Evolutionary conservation across 1,284 basidiomycete species (phyloP), one percentile per base, ranked within the genome.

Genomic region (Xanthoconium separans): DNA sequence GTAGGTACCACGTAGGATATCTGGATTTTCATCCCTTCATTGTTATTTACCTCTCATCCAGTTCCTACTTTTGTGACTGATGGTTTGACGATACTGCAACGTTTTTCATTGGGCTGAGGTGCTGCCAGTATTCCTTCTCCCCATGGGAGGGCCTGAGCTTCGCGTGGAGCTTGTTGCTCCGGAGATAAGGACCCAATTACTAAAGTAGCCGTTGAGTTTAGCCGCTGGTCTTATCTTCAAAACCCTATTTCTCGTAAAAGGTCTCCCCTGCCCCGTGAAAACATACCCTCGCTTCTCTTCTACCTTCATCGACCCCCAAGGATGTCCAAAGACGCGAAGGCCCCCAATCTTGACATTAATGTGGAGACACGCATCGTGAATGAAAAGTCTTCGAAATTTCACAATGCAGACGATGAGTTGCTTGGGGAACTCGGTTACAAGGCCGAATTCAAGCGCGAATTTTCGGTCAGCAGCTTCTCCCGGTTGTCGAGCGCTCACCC

Each of bases 371-470:
- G 53, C 41, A 47, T 42, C 11, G 57, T 56, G 15, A 30, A 61
- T 12, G 39, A 24, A n/a, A 54, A 57, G 24, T 60, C 60, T 10
- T 49, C 60, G 27, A 64, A 68, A 10, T 43, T 73, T 18, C 70
- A 66, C 50, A 76, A 75, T 50, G 75, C 74, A n/a, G 84, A 86
- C 59, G 73, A 85, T 63, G 74, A 65, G 3, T 71, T 81, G 33
- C 80, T 89, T 34, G 86, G 86, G 12, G 70, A 79, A 54, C 77
- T 89, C 33, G 88, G 89, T 3, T 91, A 91, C 71, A 88, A 79
- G 73, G 78, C 81, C 63, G 87, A 89, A 68, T 91, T 91, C 69
- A 84, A 75, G 63, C 81, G 88, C 49, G 86, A 90, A 66, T 91
- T 91, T 65, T 86, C 87, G 55, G 85, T 88, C 59, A 59, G 60